Evolutionary conservation across 306 rosid species (phyloP), one percentile per base, ranked within the genome.

Genomic region (Trichosanthes truncata): DNA sequence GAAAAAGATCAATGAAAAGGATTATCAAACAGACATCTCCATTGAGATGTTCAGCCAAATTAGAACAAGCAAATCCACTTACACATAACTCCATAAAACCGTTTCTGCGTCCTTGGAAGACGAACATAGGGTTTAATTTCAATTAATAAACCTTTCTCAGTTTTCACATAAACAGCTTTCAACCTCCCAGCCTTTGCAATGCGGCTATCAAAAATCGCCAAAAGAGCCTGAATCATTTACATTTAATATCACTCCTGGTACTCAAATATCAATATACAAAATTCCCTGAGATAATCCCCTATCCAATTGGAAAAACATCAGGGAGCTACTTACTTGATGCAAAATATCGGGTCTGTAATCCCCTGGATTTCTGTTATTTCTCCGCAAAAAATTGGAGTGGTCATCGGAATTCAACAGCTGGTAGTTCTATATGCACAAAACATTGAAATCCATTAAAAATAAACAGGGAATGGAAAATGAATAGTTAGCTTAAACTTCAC

Each of bases 351-450:
- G 97, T 76, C 97, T 86, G 83, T 89, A 92, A 84, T 89, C 89
- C 68, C 83, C 93, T 40, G 97, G 98, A 82, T 89, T 85, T 83
- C 84, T 92, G 45, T 88, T 85, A 36, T 92, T 79, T 74, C 81
- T 89, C 80, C 86, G 85, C 81, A 92, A 83, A 85, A 88, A 94
- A 82, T 86, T 78, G 53, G 89, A 51, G 74, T 94, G 98, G 9
- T 92, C 97, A 31, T 94, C 97, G 0, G 97, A 94, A 83, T 88
- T 92, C 88, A 94, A 60, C 9, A 94, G 90, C 88, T 92, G 93
- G 81, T 86, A 90, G 49, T 80, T 87, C 96, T 93, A 89, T n/a
- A 76, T 17, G 51, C 26, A 83, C 29, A 10, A 74, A 74, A 46
- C 57, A 74, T 49, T 26, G 60, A 76, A 17, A 41, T 4, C 53